Percentiles rank a stretch among this genome's conserved stretches.
Conservation (phyloP, 139 green algal genomes). For the Coelastrella sp. region DNA sequence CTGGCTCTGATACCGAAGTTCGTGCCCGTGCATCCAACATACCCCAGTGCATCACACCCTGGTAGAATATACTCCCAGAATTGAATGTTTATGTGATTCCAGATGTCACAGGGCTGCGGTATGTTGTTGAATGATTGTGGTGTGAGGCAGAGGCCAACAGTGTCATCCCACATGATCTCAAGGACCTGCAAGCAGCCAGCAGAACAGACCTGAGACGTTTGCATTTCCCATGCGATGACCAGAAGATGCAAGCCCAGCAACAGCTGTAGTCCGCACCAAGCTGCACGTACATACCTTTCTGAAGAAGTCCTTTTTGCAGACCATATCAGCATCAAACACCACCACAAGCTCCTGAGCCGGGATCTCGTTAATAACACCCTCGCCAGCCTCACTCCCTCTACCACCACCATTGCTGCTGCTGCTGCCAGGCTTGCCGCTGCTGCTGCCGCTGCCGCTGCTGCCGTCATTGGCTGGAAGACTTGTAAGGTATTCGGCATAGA, state of each 20-base stretch:
- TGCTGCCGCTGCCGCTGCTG: not conserved
- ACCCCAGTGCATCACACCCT: slow-evolving; percentile 53
- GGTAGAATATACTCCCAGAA: slow-evolving; percentile 42
- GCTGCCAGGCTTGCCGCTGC: not conserved
- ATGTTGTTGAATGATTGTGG: slow-evolving; percentile 88
- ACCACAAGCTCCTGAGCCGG: slow-evolving; percentile 73
- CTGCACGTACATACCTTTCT: not conserved
- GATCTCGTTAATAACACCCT: not conserved
- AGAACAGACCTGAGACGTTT: slow-evolving; percentile 43
- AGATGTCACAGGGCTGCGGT: slow-evolving; percentile 76
- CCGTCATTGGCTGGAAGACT: not conserved
- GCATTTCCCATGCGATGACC: no score
- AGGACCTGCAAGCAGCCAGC: not conserved
- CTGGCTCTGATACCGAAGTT: slow-evolving; percentile 74
- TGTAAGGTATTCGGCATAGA: slow-evolving; percentile 61
- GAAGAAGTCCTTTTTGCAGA: slow-evolving; percentile 75
- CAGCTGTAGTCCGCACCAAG: no score
- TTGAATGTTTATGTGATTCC: slow-evolving; percentile 80
- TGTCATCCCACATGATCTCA: slow-evolving; percentile 31
- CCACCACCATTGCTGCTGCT: not conserved
- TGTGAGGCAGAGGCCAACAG: slow-evolving; percentile 51
- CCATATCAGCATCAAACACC: slow-evolving; percentile 82
- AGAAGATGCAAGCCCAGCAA: no score
- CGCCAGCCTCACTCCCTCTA: no score
- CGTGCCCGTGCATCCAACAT: slow-evolving; percentile 53